Evolutionary conservation across 257 asterid species (phyloP).

Genomic region (Primulina eburnea): DNA sequence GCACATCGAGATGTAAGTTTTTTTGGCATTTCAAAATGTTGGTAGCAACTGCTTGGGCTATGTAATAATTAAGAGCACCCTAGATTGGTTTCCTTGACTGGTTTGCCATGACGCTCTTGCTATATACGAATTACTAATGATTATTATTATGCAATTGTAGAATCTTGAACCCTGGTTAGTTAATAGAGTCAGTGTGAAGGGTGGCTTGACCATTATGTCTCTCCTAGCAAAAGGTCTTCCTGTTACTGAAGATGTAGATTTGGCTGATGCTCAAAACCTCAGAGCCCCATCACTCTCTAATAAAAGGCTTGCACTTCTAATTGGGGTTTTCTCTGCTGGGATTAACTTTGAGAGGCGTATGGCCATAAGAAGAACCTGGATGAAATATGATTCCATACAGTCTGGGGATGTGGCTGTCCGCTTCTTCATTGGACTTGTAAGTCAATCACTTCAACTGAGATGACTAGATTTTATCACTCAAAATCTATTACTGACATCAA

Average conservation of each 20-base stretch:
- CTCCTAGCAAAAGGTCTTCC: conserved; percentile 87
- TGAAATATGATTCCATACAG: conserved; percentile 81
- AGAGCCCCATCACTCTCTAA: conserved; percentile 53
- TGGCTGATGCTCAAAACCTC: conserved; percentile 57
- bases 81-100: too few species aligned
- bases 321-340: conserved; percentile 93
- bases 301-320: conserved; percentile 51
- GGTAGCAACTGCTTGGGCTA: background rate
- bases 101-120: background rate
- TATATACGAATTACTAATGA: background rate
- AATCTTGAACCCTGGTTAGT: conserved; percentile 95
- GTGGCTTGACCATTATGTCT: conserved; percentile 62
- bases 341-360: conserved; percentile 89
- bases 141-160: conserved; percentile 41
- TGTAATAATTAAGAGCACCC: background rate
- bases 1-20: conserved; percentile 12
- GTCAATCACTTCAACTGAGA: conserved; percentile 36
- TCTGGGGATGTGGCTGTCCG: conserved; percentile 83
- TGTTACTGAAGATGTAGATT: conserved; percentile 58
- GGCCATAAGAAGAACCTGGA: conserved; percentile 95
- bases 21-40: background rate
- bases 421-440: conserved; percentile 93
- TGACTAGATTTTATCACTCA: conserved; percentile 7
- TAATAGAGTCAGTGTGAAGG: conserved; percentile 58
- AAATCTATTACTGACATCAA: too few species aligned